These are phyloP conservation scores for Perilla frutescens DNA, from an alignment of 257 asterid species.

Conservation along the genomic window DNA sequence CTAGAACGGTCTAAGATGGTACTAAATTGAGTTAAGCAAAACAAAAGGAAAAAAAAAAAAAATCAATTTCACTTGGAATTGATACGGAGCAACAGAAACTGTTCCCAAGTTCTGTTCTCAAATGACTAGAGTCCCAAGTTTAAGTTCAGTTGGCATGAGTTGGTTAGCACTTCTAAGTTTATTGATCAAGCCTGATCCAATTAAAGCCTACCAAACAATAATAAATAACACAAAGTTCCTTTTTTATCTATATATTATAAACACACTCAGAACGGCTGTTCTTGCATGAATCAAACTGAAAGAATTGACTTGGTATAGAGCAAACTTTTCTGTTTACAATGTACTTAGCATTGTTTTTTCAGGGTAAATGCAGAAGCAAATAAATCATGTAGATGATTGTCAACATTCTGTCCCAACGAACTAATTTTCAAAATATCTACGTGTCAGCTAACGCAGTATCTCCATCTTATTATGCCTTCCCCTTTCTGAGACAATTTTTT, in stretches of 20 bases:
- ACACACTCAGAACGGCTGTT: background rate
- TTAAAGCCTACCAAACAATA: background rate
- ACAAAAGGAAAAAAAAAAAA: too few relatives aligned
- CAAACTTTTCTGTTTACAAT: background rate
- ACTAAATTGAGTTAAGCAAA: background rate
- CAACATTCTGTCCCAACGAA: background rate
- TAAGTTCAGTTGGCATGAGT: background rate
- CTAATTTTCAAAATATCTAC: background rate
- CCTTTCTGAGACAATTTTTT: background rate
- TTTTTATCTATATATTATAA: background rate
- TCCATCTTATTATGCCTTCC: background rate
- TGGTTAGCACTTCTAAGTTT: background rate
- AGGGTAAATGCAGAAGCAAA: background rate
- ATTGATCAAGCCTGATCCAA: background rate
- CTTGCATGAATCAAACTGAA: background rate
- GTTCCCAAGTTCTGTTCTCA: background rate
- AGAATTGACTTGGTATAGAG: background rate
- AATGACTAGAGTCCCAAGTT: background rate
- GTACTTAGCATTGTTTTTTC: background rate
- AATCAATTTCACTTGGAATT: background rate
- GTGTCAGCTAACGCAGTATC: background rate
- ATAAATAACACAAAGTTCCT: background rate
- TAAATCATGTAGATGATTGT: too few relatives aligned
- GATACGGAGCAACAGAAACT: background rate
- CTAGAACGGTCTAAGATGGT: background rate